Evolutionary conservation across 306 rosid species (phyloP).

Genomic region (Oemleria cerasiformis): DNA sequence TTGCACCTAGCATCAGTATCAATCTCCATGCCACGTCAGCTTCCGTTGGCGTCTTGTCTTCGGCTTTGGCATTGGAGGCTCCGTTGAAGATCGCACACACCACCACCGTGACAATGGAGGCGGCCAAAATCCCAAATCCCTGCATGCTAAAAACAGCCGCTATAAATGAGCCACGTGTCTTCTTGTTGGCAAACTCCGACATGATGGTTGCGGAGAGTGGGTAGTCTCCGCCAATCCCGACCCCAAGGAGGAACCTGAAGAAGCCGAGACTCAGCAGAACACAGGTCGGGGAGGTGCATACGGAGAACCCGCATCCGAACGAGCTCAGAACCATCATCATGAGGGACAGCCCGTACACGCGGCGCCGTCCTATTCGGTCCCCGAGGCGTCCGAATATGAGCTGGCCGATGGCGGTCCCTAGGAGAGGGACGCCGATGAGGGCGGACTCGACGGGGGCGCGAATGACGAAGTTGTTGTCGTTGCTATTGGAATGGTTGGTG

Average conservation of each 20-base stretch:
- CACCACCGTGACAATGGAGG: constrained; percentile 50
- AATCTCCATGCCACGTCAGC: constrained; percentile 76
- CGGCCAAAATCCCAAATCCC: constrained; percentile 69
- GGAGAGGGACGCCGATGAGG: constrained; percentile 36
- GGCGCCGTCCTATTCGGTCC: constrained; percentile 57
- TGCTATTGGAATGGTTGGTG: rapidly evolving
- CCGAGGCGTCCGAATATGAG: constrained; percentile 60
- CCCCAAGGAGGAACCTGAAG: constrained; percentile 65
- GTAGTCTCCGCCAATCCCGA: constrained; percentile 88
- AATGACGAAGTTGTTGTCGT: not conserved
- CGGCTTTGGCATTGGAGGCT: not conserved
- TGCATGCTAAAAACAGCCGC: constrained; percentile 89
- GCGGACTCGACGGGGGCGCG: constrained; percentile 27
- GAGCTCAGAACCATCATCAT: constrained; percentile 55
- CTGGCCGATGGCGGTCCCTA: constrained; percentile 63
- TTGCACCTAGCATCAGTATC: constrained; percentile 61
- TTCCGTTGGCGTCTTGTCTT: constrained; percentile 26
- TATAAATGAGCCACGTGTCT: constrained; percentile 74
- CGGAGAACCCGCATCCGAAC: constrained; percentile 63
- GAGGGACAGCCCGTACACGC: constrained; percentile 55
- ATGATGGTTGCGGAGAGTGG: constrained; percentile 79
- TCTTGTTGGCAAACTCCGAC: constrained; percentile 85
- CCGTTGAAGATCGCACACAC: constrained; percentile 48
- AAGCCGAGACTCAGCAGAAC: constrained; percentile 52
- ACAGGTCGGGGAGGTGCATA: constrained; percentile 41